These are phyloP conservation scores for Allium cepa DNA, from an alignment of 106 monocot species.

Conservation along the genomic window DNA sequence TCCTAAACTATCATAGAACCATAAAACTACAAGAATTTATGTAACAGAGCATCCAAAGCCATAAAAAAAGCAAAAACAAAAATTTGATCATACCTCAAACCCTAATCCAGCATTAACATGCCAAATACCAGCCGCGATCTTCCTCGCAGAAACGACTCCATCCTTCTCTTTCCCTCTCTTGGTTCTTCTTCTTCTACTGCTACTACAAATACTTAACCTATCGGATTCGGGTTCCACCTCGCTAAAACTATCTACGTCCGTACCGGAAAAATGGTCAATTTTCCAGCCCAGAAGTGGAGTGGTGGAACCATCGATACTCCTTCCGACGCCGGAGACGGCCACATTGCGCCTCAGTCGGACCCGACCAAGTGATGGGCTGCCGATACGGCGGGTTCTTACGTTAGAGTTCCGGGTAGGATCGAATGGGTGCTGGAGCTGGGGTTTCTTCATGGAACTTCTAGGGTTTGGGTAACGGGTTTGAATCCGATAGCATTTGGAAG, in stretches of 20 bases:
- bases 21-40: no score
- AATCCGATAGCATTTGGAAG: background rate
- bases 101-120: slow-evolving; percentile 26
- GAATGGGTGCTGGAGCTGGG: background rate
- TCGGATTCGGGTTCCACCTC: slow-evolving; percentile 1
- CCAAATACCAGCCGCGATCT: slow-evolving; percentile 78
- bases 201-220: background rate
- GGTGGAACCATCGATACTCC: slow-evolving; percentile 49
- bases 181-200: background rate
- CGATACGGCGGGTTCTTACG: slow-evolving; percentile 11
- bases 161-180: background rate
- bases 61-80: background rate
- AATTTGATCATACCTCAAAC: slow-evolving; percentile 3
- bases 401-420: background rate
- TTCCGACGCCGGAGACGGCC: slow-evolving; percentile 11
- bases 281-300: slow-evolving; percentile 84
- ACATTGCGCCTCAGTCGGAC: slow-evolving; percentile 1
- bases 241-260: slow-evolving; percentile 9
- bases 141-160: slow-evolving; percentile 49
- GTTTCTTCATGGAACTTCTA: background rate
- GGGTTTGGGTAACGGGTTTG: background rate
- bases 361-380: background rate
- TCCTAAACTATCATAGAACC: no score
- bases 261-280: slow-evolving; percentile 6
- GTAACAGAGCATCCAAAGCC: background rate